A percentile compares a stretch with the other conserved stretches of the same genome.
Conservation (phyloP, 1,139 yeast species). For the Kurtzmaniella natalensis region DNA sequence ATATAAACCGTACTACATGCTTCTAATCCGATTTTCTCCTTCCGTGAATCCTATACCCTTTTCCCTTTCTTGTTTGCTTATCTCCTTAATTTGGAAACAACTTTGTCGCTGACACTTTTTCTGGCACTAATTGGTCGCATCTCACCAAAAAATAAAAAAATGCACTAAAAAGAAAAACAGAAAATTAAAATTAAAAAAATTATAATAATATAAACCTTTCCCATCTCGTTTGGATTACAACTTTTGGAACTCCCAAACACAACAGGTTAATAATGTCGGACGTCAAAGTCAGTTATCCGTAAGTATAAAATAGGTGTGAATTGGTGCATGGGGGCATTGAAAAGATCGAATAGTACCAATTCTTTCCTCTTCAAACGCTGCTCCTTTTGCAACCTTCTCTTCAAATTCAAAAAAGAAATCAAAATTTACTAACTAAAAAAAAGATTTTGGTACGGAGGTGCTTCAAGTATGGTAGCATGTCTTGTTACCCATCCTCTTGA, state of each 20-base stretch:
- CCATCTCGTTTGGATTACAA: not conserved
- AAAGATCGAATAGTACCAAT: not conserved
- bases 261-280: no score
- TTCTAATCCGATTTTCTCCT: no score
- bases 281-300: conserved; percentile 2
- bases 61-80: no score
- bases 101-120: not conserved
- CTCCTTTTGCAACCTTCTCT: not conserved
- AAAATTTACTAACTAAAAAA: conserved; percentile 12
- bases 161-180: no score
- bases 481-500: conserved; percentile 70
- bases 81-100: no score
- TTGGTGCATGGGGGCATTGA: not conserved
- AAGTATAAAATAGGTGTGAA: not conserved
- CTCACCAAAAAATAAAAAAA: conserved; percentile 2
- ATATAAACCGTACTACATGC: no score
- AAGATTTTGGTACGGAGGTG: conserved; percentile 52
- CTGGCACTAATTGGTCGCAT: conserved; percentile 1
- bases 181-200: not conserved
- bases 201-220: not conserved
- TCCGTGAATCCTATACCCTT: no score
- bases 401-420: no score
- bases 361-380: not conserved
- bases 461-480: conserved; percentile 66
- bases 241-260: no score